These are phyloP conservation scores for Hagleromyces aurorensis DNA, from an alignment of 805 yeast species.

Conservation along the genomic window DNA sequence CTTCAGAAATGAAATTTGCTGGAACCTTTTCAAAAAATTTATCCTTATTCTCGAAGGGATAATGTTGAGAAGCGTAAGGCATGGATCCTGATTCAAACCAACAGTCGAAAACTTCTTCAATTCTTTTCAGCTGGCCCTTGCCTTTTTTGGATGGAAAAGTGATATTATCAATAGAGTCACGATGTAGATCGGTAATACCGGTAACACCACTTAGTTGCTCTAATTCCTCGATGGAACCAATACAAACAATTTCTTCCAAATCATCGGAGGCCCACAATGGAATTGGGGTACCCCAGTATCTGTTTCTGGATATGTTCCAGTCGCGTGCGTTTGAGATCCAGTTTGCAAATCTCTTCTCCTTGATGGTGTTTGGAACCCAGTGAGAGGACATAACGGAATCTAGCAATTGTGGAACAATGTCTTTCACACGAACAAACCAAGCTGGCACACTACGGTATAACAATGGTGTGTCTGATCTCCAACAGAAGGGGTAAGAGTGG, in stretches of 20 bases:
- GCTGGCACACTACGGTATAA: constrained; percentile 95
- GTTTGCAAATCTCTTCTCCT: constrained; percentile 92
- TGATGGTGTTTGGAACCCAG: constrained; percentile 90
- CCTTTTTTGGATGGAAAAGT: constrained; percentile 91
- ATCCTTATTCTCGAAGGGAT: constrained; percentile 85
- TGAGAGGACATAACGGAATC: constrained; percentile 75
- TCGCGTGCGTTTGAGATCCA: constrained; percentile 99
- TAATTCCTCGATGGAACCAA: constrained; percentile 86
- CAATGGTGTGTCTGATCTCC: constrained; percentile 99
- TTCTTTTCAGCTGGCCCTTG: constrained; percentile 78
- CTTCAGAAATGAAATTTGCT: constrained; percentile 96
- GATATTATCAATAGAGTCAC: constrained; percentile 84
- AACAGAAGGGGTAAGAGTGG: constrained; percentile 98
- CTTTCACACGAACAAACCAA: constrained; percentile 91
- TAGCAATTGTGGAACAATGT: constrained; percentile 83
- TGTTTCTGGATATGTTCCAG: constrained; percentile 96
- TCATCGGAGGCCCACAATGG: constrained; percentile 98
- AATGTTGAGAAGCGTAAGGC: constrained; percentile 97
- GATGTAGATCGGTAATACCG: constrained; percentile 84
- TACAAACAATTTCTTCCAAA: constrained; percentile 82
- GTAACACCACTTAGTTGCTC: constrained; percentile 73
- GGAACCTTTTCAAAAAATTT: constrained; percentile 73
- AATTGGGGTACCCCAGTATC: constrained; percentile 99
- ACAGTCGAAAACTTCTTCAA: constrained; percentile 98
- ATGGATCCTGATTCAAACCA: constrained; percentile 99